These are phyloP conservation scores for Salinomyces thailandicus DNA, from an alignment of 2,329 filamentous ascomycete species.

Conservation along the genomic window DNA sequence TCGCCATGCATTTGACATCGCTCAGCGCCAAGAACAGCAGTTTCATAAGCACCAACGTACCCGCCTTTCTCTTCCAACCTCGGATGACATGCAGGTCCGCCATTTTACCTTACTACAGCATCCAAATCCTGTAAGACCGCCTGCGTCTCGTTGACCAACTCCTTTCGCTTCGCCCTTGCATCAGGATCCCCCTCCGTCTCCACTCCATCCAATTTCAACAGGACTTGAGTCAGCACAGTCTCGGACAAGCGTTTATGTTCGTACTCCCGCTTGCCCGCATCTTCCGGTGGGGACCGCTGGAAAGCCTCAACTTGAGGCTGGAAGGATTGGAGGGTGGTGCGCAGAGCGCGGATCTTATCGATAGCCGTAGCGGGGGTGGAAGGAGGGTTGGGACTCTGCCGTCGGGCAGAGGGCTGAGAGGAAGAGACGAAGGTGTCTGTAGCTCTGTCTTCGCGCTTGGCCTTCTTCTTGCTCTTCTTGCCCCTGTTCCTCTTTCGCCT, in stretches of 20 bases:
- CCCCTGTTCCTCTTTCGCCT: conserved; percentile 32
- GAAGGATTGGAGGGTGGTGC: conserved; percentile 52
- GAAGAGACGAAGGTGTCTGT: conserved; percentile 16
- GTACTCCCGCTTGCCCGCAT: conserved; percentile 57
- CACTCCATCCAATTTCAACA: conserved; percentile 67
- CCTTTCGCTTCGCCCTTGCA: conserved; percentile 56
- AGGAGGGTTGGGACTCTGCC: conserved; percentile 32
- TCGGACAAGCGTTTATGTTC: conserved; percentile 68
- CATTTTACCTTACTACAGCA: conserved; percentile 24
- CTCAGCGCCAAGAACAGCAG: too few species aligned
- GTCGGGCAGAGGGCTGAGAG: conserved; percentile 17
- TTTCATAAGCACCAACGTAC: too few species aligned
- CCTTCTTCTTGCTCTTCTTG: conserved; percentile 34
- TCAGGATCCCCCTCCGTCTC: conserved; percentile 60
- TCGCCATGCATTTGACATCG: too few species aligned
- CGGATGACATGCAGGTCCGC: too few species aligned
- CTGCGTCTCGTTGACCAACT: conserved; percentile 62
- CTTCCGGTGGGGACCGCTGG: conserved; percentile 50
- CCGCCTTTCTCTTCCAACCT: too few species aligned
- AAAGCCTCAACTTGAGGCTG: conserved; percentile 57
- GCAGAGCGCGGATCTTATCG: conserved; percentile 58
- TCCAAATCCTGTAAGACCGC: conserved; percentile 56
- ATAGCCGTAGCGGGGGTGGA: conserved; percentile 37
- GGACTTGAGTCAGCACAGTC: conserved; percentile 62
- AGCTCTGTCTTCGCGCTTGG: conserved; percentile 30